Conservation (phyloP, 2,329 filamentous ascomycete species). For the Sporothrix sp. region DNA sequence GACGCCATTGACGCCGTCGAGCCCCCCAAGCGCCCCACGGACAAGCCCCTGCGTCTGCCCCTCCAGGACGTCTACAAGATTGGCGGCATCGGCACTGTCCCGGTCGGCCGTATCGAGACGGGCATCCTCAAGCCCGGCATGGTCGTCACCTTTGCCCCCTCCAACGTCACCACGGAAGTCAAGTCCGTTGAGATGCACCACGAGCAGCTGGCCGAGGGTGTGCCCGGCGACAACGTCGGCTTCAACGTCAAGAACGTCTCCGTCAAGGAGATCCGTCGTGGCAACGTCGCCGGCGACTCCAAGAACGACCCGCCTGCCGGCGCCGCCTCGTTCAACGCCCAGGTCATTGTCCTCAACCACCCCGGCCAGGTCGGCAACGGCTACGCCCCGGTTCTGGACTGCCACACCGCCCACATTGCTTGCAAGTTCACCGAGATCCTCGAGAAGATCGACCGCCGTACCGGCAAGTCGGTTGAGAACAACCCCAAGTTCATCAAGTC, state of each 20-base stretch:
- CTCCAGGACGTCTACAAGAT: constrained; percentile 99
- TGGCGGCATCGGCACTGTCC: constrained; percentile 98
- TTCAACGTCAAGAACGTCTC: constrained; percentile 99
- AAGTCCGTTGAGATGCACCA: constrained; percentile 99
- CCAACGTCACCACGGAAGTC: constrained; percentile 99
- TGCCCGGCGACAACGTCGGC: constrained; percentile 99
- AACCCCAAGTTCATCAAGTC: constrained; percentile 99
- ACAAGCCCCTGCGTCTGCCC: constrained; percentile 99
- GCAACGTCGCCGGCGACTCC: constrained; percentile 99
- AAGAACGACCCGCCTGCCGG: constrained; percentile 96
- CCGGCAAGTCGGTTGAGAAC: constrained; percentile 90
- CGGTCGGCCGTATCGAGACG: constrained; percentile 99
- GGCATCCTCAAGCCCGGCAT: constrained; percentile 85
- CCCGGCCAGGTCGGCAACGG: constrained; percentile 98
- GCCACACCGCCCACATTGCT: constrained; percentile 99
- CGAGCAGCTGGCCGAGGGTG: constrained; percentile 93
- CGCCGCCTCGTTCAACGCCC: constrained; percentile 92
- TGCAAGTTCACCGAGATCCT: constrained; percentile 99
- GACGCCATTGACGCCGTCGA: constrained; percentile 98
- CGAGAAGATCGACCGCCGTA: constrained; percentile 99
- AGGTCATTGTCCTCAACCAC: constrained; percentile 99
- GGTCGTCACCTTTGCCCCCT: constrained; percentile 97
- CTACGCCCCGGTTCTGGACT: constrained; percentile 98
- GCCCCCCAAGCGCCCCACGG: constrained; percentile 80
- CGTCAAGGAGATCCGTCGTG: constrained; percentile 99